Conservation (phyloP, 169 alveolate species). For the Theileria annulata region DNA sequence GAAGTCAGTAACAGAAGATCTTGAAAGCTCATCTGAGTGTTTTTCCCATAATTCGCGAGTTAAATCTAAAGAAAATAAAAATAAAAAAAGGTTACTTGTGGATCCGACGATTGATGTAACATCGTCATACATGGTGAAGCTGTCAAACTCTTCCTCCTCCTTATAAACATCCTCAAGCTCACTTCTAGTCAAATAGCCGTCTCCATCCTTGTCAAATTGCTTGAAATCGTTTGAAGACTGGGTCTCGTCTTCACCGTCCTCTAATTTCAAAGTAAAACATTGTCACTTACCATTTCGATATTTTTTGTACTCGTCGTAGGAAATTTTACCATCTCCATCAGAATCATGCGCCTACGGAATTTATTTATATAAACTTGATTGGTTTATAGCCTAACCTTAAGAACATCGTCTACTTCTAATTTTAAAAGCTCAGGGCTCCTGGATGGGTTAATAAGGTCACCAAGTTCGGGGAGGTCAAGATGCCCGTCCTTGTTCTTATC, state of each 20-base stretch:
- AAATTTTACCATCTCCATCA: conserved; percentile 74
- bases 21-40: conserved; percentile 69
- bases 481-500: conserved; percentile 74
- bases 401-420: conserved; percentile 69
- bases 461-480: conserved; percentile 64
- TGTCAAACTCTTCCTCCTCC: conserved; percentile 69
- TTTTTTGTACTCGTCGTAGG: conserved; percentile 70
- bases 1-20: conserved; percentile 73
- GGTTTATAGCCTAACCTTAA: conserved; percentile 26
- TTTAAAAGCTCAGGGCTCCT: conserved; percentile 69
- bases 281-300: neutral
- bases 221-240: conserved; percentile 60
- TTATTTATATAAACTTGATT: neutral
- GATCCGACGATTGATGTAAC: conserved; percentile 62
- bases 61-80: conserved; percentile 14
- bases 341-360: conserved; percentile 66
- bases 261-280: neutral
- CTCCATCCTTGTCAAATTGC: conserved; percentile 72
- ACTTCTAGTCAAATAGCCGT: conserved; percentile 69
- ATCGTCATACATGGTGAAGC: conserved; percentile 62
- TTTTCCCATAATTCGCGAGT: conserved; percentile 70
- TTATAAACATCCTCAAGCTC: conserved; percentile 68
- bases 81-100: conserved; percentile 16
- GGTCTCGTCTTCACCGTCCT: conserved; percentile 39
- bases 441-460: conserved; percentile 70